A percentile compares a stretch with the other conserved stretches of the same genome.
Evolutionary conservation across 2,329 filamentous ascomycete species (phyloP).

Genomic region (Seiridium unicorne): DNA sequence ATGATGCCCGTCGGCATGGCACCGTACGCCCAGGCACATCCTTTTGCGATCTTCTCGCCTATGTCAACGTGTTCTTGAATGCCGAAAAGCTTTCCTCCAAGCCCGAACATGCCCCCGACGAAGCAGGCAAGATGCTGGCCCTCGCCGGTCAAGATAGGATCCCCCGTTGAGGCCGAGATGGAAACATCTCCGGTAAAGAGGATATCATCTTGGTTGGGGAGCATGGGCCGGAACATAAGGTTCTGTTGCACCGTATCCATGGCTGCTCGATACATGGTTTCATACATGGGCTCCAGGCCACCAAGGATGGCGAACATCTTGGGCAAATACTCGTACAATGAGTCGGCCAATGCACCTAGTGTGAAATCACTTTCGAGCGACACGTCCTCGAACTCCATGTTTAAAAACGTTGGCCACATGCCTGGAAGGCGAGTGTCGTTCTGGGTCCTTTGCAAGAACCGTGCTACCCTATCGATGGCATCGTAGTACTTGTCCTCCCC

Average conservation of each 20-base stretch:
- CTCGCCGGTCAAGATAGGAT: conserved; percentile 19
- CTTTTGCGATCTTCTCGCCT: conserved; percentile 47
- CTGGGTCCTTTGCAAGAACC: conserved; percentile 67
- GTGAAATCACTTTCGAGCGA: conserved; percentile 41
- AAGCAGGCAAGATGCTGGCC: conserved; percentile 46
- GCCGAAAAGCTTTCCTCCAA: conserved; percentile 43
- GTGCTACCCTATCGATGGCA: conserved; percentile 70
- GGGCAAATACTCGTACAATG: conserved; percentile 58
- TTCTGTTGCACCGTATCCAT: conserved; percentile 60
- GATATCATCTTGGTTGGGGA: conserved; percentile 59
- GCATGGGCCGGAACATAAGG: conserved; percentile 69
- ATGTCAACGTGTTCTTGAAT: conserved; percentile 43
- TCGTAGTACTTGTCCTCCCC: conserved; percentile 71
- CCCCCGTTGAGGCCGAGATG: conserved; percentile 11
- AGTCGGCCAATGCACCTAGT: conserved; percentile 54
- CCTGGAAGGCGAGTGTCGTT: conserved; percentile 70
- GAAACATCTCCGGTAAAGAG: conserved; percentile 42
- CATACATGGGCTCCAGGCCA: conserved; percentile 59
- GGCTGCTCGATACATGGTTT: conserved; percentile 59
- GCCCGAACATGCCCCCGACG: conserved; percentile 46
- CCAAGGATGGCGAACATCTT: conserved; percentile 66
- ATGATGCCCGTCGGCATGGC: conserved; percentile 55
- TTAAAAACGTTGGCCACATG: conserved; percentile 69
- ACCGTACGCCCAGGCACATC: conserved; percentile 59
- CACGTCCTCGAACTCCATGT: conserved; percentile 51